Evolutionary conservation across 2,329 filamentous ascomycete species (phyloP), one percentile per base, ranked within the genome.

Genomic region (Botrytis fragariae): DNA sequence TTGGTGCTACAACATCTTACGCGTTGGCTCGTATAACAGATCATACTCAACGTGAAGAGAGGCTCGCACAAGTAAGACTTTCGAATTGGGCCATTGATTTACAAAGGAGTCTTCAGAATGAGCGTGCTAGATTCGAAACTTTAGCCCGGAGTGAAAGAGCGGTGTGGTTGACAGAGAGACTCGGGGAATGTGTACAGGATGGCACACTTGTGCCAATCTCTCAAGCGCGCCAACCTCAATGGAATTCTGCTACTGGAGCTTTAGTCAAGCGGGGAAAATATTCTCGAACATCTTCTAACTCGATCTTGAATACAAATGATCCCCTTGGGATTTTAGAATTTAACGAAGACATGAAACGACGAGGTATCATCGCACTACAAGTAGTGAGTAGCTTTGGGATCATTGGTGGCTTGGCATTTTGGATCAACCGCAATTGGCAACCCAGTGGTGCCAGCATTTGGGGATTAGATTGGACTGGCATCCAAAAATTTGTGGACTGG

Each of bases 21-120:
- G 85, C 89, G 8, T 83, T 93, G 67, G 87, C 90, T 9, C 85
- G 89, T 72, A 85, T 92, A 71, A 84, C 87, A 57, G 88, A 89
- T 76, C 85, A 89, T 79, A 87, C 86, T 5, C 86, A 88, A 74
- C 84, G 86, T 29, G 88, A 91, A 78, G 89, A 91, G 77, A 85
- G 84, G 10, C 82, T 90, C 60, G 89, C 89, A 20, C 89, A 91
- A 76, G 86, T 95, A n/a, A 87, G 91, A 10, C 85, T 97, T 29
- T 92, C 91, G 2, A 92, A 92, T 79, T 97, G 94, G 94, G 93
- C 94, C 0, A 87, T 90, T 12, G 92, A 96, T 77, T 85, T 97
- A 0, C 93, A 97, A 80, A 88, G 89, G 72, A 93, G 91, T 78
- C 84, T 96, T 1, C 87, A 90, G 42, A 91, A 91, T 73, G 93